Base-by-base conservation (phyloP, 2,329 filamentous ascomycete species). In the Lasiodiplodia citricola region DNA sequence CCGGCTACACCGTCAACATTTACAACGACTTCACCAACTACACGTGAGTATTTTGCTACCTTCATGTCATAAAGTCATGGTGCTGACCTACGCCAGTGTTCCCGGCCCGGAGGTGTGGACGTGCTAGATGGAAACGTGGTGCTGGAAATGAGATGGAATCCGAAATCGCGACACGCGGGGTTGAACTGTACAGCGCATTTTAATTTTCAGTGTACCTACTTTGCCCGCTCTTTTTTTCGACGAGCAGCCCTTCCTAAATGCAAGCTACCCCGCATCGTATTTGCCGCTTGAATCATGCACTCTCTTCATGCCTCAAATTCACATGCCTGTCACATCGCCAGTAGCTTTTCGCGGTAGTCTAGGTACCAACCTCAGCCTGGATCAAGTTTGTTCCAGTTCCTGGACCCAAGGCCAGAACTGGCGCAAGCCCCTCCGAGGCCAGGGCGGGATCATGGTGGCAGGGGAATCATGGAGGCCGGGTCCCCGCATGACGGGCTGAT, bases 11-110 rank as follows among this genome's bases (percentile, higher is more conserved):
- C 6, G 56, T 52, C 25, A 67, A 67, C 55, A 67, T 67, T 28
- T 67, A 80, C 73, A 75, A 73, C 71, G 73, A 75, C 71, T 80
- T 80, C 75, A 79, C 73, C 44, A 75, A 70, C 67, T 80, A 80
- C 69, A 70, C 70, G 44, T 47, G 5, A 47, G 76, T 80, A n/a
- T 2, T 8, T n/a, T 5, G n/a, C 41, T 47, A 18, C 18, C 18
- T 47, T 16, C 10, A 18, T n/a, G 41, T n/a, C 6, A 6, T 8
- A 47, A 47, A 18, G 41, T 7, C 14, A 16, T n/a, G 41, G 8
- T 18, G 41, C 41, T 47, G 14, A 47, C 41, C 7, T n/a, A 47
- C 41, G 41, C 41, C n/a, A 47, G 41, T 47, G 57, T 62, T 51
- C 78, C 78, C 0, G 78, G 78, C 4, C 78, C 78, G 11, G 75